phyloP scores from a whole-genome alignment of 129 eudicot genomes.

The Flaveria robusta region DNA sequence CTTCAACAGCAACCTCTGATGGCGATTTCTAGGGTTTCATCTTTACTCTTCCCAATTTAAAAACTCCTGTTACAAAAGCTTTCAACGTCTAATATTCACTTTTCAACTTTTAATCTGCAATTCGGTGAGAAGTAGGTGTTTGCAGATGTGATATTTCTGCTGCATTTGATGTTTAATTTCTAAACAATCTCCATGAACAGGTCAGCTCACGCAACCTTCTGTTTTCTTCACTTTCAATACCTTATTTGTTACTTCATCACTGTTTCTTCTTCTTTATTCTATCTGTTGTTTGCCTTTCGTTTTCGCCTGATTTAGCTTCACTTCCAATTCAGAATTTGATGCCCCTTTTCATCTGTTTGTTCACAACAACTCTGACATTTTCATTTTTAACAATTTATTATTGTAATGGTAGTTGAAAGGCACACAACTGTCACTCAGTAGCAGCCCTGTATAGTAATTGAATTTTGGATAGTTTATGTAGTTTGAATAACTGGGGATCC shows the following conservation, averaged over 20 bases:
- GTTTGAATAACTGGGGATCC: conserved; percentile 3
- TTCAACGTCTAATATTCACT: conserved; percentile 10
- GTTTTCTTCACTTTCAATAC: not conserved
- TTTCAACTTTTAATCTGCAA: conserved; percentile 33
- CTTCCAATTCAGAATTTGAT: conserved; percentile 60
- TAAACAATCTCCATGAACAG: conserved; percentile 29
- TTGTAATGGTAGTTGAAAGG: not conserved
- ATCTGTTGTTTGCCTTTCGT: conserved; percentile 41
- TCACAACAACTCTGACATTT: conserved; percentile 46
- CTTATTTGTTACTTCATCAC: conserved; percentile 32
- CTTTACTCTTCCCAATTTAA: not conserved
- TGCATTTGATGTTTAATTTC: conserved; percentile 27
- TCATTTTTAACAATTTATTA: conserved; percentile 13
- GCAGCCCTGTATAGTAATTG: too few species aligned
- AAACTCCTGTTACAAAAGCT: conserved; percentile 12
- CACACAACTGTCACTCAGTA: too few species aligned
- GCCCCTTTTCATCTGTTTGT: conserved; percentile 41
- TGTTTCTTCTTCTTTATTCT: conserved; percentile 5
- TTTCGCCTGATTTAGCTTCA: conserved; percentile 60
- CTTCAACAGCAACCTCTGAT: conserved; percentile 34
- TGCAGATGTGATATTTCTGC: conserved; percentile 54
- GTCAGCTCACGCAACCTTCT: conserved; percentile 36
- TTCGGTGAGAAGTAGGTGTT: conserved; percentile 51
- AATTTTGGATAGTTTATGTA: not conserved
- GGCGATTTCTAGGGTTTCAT: conserved; percentile 36